phyloP scores from a whole-genome alignment of 2,329 filamentous ascomycete species.

The Colletotrichum orchidophilum region DNA sequence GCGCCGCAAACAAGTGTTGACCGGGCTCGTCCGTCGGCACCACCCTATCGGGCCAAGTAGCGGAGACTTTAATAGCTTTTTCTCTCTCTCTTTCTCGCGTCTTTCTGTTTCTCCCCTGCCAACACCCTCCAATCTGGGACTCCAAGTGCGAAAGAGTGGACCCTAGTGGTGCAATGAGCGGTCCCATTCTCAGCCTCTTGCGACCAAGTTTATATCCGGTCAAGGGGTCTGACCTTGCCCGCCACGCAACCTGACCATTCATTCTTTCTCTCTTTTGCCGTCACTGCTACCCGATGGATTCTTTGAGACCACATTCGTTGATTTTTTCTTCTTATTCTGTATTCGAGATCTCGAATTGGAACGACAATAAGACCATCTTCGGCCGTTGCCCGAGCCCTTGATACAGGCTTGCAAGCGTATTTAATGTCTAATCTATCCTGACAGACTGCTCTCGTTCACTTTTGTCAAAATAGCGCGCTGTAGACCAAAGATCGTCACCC shows the following conservation, averaged over 20 bases:
- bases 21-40: background rate
- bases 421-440: constrained; percentile 11
- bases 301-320: too few relatives aligned
- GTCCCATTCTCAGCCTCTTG: constrained; percentile 2
- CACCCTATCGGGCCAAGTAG: background rate
- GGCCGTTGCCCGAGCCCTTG: background rate
- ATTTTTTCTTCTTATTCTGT: background rate
- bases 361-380: background rate
- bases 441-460: background rate
- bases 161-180: constrained; percentile 17
- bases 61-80: background rate
- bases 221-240: background rate
- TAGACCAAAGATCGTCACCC: background rate
- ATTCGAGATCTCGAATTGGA: background rate
- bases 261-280: background rate
- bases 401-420: background rate
- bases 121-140: background rate
- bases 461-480: background rate
- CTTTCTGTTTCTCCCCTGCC: background rate
- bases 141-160: constrained; percentile 13
- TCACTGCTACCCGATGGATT: background rate
- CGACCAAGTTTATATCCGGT: constrained; percentile 6
- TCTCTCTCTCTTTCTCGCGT: background rate
- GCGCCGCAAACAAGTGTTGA: background rate
- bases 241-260: background rate